Base-by-base conservation (phyloP, 805 yeast genomes). In the Zygosaccharomyces siamensis region DNA sequence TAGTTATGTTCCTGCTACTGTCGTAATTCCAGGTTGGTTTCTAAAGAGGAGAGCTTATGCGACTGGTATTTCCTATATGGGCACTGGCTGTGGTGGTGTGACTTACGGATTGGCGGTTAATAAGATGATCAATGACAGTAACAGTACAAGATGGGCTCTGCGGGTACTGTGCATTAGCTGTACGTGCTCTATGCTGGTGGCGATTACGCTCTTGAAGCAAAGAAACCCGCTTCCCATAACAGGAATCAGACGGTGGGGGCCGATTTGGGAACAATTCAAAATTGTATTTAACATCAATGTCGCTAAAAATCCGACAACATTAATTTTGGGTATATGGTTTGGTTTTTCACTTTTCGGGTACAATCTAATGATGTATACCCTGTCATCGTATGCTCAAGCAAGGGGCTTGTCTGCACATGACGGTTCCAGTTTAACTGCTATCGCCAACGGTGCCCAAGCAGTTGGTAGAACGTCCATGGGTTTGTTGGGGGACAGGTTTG, bases 11-110 rank as follows among this genome's bases (percentile, higher is more conserved):
- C 84, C 92, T 1, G 80, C 79, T 4, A 67, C 80, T 18, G 73
- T 80, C 2, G 64, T 84, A 11, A 58, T 85, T 23, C 89, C 89
- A 0, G 86, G 80, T 47, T 85, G 86, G 84, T 86, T 86, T 61
- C 64, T 78, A 39, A 81, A 78, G 54, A 81, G 69, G 50, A 72
- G 90, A 55, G 82, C 82, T 2, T 62, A 75, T 10, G 79, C 81
- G 2, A 69, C 73, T 58, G 82, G 83, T 4, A 60, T 77, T 23
- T 71, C 77, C 2, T 66, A 75, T 23, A 57, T 73, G 20, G 84
- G 83, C 7, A 71, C 80, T 3, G 83, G 83, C 35, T 55, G 77
- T 1, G 80, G 82, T 28, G 83, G 82, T 50, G 70, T 76, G 7
- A 58, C 68, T 0, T 72, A 69, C 47, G 66, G 78, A 5, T 57